A percentile compares a stretch with the other conserved stretches of the same genome.
Conservation (phyloP, 2,329 filamentous ascomycete genomes). For the Colletotrichum incanum region DNA sequence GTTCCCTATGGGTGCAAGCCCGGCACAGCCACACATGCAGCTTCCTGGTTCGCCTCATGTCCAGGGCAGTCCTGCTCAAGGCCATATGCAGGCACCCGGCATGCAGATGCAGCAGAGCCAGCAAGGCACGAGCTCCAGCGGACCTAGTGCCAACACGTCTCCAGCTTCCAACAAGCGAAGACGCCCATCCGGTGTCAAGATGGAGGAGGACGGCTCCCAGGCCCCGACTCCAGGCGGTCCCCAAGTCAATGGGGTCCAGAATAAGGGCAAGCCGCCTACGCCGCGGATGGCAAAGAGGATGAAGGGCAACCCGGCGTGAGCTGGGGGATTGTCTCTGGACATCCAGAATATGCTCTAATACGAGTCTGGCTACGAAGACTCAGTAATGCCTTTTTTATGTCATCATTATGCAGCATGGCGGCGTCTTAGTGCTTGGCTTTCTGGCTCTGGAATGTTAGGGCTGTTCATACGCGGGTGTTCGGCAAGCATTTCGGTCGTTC, state of each 20-base stretch:
- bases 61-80: conserved; percentile 73
- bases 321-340: conserved; percentile 27
- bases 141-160: conserved; percentile 78
- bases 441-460: conserved; percentile 44
- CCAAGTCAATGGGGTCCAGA: conserved; percentile 68
- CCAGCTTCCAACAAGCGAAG: conserved; percentile 73
- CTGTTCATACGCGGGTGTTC: conserved; percentile 43
- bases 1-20: conserved; percentile 73
- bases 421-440: conserved; percentile 51
- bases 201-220: conserved; percentile 67
- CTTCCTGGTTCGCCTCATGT: conserved; percentile 74
- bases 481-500: conserved; percentile 40
- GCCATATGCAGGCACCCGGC: conserved; percentile 74
- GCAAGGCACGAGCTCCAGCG: conserved; percentile 77
- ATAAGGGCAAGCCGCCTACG: conserved; percentile 69
- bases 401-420: conserved; percentile 56
- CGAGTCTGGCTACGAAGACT: conserved; percentile 17
- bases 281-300: conserved; percentile 70
- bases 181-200: conserved; percentile 71
- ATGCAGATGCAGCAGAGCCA: conserved; percentile 80
- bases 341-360: conserved; percentile 36
- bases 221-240: conserved; percentile 64
- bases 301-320: conserved; percentile 62
- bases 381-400: conserved; percentile 49
- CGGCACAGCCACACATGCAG: conserved; percentile 72